phyloP scores from a whole-genome alignment of 106 monocot genomes.

The Vanilla planifolia region DNA sequence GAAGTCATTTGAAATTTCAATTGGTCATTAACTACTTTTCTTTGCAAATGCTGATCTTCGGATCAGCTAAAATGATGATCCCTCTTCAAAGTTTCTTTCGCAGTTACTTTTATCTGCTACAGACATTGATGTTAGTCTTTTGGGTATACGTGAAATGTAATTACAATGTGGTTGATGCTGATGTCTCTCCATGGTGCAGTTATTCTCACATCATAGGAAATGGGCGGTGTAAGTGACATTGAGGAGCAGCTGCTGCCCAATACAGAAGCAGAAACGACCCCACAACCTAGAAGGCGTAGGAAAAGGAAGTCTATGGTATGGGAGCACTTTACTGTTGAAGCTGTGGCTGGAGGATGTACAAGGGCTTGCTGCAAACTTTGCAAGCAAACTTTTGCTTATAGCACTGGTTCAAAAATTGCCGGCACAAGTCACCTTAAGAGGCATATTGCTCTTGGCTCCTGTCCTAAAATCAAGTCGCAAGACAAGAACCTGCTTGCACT shows the following conservation, averaged over 20 bases:
- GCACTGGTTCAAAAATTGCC: constrained; percentile 77
- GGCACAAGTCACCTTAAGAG: constrained; percentile 96
- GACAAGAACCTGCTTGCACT: constrained; percentile 54
- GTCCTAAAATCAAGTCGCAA: constrained; percentile 62
- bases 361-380: constrained; percentile 85
- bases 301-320: constrained; percentile 86
- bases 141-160: not conserved
- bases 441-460: constrained; percentile 73
- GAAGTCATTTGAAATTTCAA: too few species aligned
- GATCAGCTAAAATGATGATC: not conserved
- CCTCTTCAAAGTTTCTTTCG: not conserved
- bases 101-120: not conserved
- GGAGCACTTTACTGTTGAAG: constrained; percentile 86
- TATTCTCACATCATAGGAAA: constrained; percentile 10
- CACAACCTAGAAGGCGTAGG: constrained; percentile 37
- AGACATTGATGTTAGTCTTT: not conserved
- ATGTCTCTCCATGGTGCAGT: not conserved
- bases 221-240: constrained; percentile 37
- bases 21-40: too few species aligned
- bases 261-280: constrained; percentile 36
- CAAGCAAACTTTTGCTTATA: constrained; percentile 94
- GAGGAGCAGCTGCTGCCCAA: constrained; percentile 27
- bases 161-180: not conserved
- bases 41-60: not conserved
- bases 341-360: constrained; percentile 50